These are phyloP conservation scores for Nothopassalora personata DNA, from an alignment of 2,329 filamentous ascomycete genomes.

Conservation along the genomic window DNA sequence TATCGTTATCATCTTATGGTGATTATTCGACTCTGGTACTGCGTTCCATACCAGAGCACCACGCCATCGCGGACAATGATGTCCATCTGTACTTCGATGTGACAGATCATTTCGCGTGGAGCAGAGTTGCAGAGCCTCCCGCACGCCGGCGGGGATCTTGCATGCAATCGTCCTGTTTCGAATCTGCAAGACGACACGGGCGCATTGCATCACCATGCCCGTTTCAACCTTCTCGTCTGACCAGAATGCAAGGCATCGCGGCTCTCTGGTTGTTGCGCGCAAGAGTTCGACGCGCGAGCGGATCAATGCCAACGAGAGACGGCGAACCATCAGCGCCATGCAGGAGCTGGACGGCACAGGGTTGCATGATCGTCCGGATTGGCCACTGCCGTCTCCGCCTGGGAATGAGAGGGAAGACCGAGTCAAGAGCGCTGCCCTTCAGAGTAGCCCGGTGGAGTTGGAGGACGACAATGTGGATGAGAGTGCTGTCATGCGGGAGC, in stretches of 20 bases:
- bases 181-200: slow-evolving; percentile 10
- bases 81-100: background rate
- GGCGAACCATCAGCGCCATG: slow-evolving; percentile 21
- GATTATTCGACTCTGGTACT: background rate
- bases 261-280: slow-evolving; percentile 21
- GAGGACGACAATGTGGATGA: slow-evolving; percentile 17
- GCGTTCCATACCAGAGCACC: background rate
- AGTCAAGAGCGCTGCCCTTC: slow-evolving; percentile 3
- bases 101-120: background rate
- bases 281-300: slow-evolving; percentile 27
- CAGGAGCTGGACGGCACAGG: slow-evolving; percentile 29
- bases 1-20: background rate
- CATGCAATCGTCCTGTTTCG: slow-evolving; percentile 13
- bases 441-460: slow-evolving; percentile 12
- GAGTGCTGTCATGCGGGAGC: slow-evolving; percentile 19
- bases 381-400: slow-evolving; percentile 22
- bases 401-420: background rate
- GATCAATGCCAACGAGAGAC: slow-evolving; percentile 27
- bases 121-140: slow-evolving; percentile 5
- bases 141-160: slow-evolving; percentile 16
- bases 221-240: slow-evolving; percentile 25
- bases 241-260: slow-evolving; percentile 13
- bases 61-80: background rate
- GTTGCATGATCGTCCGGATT: slow-evolving; percentile 26
- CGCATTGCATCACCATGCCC: slow-evolving; percentile 25